Evolutionary conservation across 768 basidiomycete genomes (phyloP).

Genomic region (Saitozyma sp.): DNA sequence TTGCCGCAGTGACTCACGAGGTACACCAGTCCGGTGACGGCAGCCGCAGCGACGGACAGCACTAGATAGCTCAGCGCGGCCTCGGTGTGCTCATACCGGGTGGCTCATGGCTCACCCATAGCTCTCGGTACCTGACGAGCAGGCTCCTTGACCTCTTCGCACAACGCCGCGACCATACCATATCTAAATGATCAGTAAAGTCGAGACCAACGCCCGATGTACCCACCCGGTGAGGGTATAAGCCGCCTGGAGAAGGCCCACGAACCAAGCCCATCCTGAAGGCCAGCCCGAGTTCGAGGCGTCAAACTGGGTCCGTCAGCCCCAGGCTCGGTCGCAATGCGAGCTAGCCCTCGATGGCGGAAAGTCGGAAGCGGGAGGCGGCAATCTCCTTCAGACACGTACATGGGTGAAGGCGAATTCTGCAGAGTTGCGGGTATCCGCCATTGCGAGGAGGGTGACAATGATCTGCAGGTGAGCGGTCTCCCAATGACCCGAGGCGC

Average conservation of each 20-base stretch:
- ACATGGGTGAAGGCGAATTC: constrained; percentile 60
- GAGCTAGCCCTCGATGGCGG: not conserved
- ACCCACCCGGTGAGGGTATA: constrained; percentile 62
- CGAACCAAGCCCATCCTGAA: constrained; percentile 69
- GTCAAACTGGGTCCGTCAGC: constrained; percentile 56
- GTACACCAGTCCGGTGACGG: constrained; percentile 41
- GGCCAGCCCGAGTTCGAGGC: constrained; percentile 68
- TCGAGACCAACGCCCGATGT: not conserved
- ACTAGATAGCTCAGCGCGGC: constrained; percentile 12
- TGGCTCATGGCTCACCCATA: constrained; percentile 56
- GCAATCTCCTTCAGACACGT: constrained; percentile 4
- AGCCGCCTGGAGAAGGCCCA: constrained; percentile 59
- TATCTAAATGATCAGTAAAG: constrained; percentile 18
- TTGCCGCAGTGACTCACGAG: constrained; percentile 22
- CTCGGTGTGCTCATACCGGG: too few species aligned
- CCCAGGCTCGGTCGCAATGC: not conserved
- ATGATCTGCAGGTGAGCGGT: constrained; percentile 52
- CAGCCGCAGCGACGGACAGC: constrained; percentile 41
- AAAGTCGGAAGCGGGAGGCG: not conserved
- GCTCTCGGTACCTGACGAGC: constrained; percentile 61
- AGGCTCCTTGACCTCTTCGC: constrained; percentile 67
- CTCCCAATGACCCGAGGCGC: not conserved
- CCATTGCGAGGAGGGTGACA: constrained; percentile 62
- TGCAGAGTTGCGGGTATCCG: constrained; percentile 60
- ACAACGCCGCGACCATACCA: constrained; percentile 70